A percentile compares a stretch with the other conserved stretches of the same genome.
These are phyloP conservation scores for Aegilops umbellulata DNA, from an alignment of 176 grass and related monocot genomes.

Conservation along the genomic window DNA sequence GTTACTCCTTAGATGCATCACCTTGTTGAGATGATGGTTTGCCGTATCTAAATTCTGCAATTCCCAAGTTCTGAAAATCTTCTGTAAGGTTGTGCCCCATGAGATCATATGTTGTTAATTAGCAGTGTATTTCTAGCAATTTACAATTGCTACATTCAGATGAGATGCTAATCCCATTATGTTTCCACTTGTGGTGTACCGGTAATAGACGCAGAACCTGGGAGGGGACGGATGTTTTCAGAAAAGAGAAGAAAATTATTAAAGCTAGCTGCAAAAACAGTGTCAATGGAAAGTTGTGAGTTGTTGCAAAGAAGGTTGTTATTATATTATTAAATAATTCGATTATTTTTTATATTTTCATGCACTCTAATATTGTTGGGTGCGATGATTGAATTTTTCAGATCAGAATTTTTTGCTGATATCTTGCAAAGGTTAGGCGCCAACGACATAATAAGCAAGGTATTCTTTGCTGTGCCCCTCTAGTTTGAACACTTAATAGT, in stretches of 20 bases:
- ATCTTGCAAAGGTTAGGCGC: conserved; percentile 54
- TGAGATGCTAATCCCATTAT: conserved; percentile 14
- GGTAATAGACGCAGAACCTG: conserved; percentile 33
- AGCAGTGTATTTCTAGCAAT: conserved; percentile 18
- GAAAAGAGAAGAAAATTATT: conserved; percentile 71
- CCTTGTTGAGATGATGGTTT: neutral
- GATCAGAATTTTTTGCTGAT: conserved; percentile 57
- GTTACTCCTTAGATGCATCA: neutral
- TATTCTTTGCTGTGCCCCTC: conserved; percentile 21
- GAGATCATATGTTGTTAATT: conserved; percentile 17
- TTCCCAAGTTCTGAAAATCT: neutral
- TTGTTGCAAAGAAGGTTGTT: conserved; percentile 56
- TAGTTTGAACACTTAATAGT: neutral
- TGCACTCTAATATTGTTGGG: neutral
- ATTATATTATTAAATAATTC: conserved; percentile 11
- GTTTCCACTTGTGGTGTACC: conserved; percentile 1
- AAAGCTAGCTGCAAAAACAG: conserved; percentile 59
- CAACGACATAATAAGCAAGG: conserved; percentile 34
- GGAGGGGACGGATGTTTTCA: conserved; percentile 54
- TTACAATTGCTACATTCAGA: conserved; percentile 5
- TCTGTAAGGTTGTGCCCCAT: neutral
- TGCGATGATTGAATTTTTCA: conserved; percentile 37
- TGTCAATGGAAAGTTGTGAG: conserved; percentile 53
- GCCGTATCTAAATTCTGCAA: neutral
- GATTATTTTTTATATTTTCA: conserved; percentile 21